Percentiles rank a stretch among this genome's conserved stretches.
Evolutionary conservation across 192 early-diverging fungal genomes (phyloP).

Genomic region (Entomortierella lignicola): DNA sequence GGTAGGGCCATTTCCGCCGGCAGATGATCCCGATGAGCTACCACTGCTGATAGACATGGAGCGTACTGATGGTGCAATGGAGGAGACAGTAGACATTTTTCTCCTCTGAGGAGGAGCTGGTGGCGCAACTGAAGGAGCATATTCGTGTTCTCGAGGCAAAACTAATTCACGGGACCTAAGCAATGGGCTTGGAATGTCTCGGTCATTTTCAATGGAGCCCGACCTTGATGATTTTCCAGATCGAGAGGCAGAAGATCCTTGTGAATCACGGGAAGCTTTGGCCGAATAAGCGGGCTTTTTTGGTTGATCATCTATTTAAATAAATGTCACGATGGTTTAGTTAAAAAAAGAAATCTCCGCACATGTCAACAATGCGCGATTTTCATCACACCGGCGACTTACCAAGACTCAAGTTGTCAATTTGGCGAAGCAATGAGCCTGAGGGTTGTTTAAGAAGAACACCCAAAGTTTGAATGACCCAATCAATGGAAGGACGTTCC

Average conservation of each 20-base stretch:
- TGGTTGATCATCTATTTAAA: constrained; percentile 30
- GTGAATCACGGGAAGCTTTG: constrained; percentile 47
- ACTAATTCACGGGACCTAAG: constrained; percentile 30
- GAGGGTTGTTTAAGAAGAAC: constrained; percentile 46
- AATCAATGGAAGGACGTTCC: constrained; percentile 47
- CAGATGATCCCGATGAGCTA: constrained; percentile 24
- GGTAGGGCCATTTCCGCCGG: constrained; percentile 15
- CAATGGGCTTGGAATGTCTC: constrained; percentile 21
- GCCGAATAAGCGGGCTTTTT: constrained; percentile 52
- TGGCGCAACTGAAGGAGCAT: neutral
- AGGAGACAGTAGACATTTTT: constrained; percentile 45
- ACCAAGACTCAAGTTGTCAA: constrained; percentile 46
- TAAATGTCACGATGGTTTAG: neutral
- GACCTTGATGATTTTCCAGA: constrained; percentile 35
- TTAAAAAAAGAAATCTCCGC: no score
- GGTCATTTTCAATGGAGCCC: constrained; percentile 35
- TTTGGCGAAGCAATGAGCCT: constrained; percentile 20
- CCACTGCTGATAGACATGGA: constrained; percentile 53
- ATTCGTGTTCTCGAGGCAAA: constrained; percentile 18
- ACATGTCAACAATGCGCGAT: no score
- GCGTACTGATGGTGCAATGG: constrained; percentile 27
- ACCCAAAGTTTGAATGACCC: constrained; percentile 38
- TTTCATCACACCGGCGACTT: neutral
- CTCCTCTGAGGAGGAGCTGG: constrained; percentile 24
- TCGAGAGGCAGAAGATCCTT: constrained; percentile 23